phyloP scores from a whole-genome alignment of 2,329 filamentous ascomycete species.

The Phaeosphaeria sp. region DNA sequence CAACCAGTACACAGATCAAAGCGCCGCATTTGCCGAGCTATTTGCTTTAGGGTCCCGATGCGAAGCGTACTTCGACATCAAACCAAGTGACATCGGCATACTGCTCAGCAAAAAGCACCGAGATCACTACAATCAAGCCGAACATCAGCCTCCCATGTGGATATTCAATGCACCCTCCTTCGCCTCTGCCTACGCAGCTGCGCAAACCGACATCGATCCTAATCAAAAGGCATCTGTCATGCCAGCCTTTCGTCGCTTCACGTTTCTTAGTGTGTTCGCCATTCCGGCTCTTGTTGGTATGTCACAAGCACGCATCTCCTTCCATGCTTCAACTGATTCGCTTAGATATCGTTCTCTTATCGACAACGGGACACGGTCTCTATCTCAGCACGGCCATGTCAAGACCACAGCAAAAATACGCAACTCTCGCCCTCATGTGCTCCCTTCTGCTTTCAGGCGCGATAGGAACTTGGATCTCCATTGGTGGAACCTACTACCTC shows the following conservation, averaged over 20 bases:
- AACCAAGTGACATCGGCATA: conserved; percentile 44
- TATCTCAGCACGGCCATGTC: conserved; percentile 67
- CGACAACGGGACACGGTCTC: conserved; percentile 65
- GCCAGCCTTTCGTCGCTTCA: conserved; percentile 59
- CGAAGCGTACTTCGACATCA: conserved; percentile 66
- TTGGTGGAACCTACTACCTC: conserved; percentile 68
- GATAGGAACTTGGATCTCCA: conserved; percentile 68
- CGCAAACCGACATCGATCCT: conserved; percentile 61
- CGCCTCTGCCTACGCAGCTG: conserved; percentile 59
- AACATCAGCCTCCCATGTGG: conserved; percentile 58
- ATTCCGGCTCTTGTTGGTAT: conserved; percentile 63
- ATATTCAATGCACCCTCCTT: conserved; percentile 58
- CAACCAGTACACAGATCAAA: conserved; percentile 67
- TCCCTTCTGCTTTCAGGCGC: conserved; percentile 66
- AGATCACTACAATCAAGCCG: conserved; percentile 48
- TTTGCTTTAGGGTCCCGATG: conserved; percentile 69
- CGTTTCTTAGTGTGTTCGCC: conserved; percentile 67
- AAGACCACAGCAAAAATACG: conserved; percentile 56
- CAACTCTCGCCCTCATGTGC: conserved; percentile 65
- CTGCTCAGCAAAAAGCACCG: conserved; percentile 49
- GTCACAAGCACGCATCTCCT: conserved; percentile 4
- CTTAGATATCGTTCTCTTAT: conserved; percentile 63
- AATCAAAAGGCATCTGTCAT: conserved; percentile 52
- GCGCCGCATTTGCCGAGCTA: conserved; percentile 68
- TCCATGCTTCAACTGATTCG: conserved; percentile 10